Evolutionary conservation across 768 basidiomycete species (phyloP).

Genomic region (Tricholomella constricta): DNA sequence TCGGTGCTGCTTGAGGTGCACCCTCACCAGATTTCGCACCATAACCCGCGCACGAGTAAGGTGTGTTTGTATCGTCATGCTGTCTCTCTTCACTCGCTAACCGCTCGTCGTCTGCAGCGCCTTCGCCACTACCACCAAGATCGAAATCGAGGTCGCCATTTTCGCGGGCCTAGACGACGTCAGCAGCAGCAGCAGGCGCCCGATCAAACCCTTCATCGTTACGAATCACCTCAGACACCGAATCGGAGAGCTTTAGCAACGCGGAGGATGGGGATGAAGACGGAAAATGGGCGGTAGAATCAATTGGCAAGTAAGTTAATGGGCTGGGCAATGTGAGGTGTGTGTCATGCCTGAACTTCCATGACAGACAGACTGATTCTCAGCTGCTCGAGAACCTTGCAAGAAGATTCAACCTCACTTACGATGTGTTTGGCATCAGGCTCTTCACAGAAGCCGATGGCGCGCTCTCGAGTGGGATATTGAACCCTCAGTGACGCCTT

Average conservation of each 20-base stretch:
- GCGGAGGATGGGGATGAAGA: slow-evolving; percentile 29
- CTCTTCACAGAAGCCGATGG: slow-evolving; percentile 29
- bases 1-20: too few relatives aligned
- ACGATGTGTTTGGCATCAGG: slow-evolving; percentile 53
- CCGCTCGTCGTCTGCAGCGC: too few relatives aligned
- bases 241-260: slow-evolving; percentile 29
- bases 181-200: too few relatives aligned
- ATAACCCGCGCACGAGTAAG: too few relatives aligned
- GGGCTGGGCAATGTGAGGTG: slow-evolving; percentile 31
- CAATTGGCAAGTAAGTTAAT: slow-evolving; percentile 44
- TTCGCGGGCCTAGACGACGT: too few relatives aligned
- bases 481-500: slow-evolving; percentile 56
- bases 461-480: slow-evolving; percentile 41
- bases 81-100: too few relatives aligned
- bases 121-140: too few relatives aligned
- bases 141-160: too few relatives aligned
- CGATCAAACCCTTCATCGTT: too few relatives aligned
- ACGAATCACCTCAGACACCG: slow-evolving; percentile 22
- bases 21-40: too few relatives aligned
- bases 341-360: slow-evolving; percentile 7
- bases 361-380: slow-evolving; percentile 30
- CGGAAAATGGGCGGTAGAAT: slow-evolving; percentile 32
- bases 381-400: slow-evolving; percentile 50
- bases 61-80: too few relatives aligned
- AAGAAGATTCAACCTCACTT: slow-evolving; percentile 55